These are phyloP conservation scores for Yamadazyma endophytica DNA, from an alignment of 805 yeast genomes.

Conservation along the genomic window DNA sequence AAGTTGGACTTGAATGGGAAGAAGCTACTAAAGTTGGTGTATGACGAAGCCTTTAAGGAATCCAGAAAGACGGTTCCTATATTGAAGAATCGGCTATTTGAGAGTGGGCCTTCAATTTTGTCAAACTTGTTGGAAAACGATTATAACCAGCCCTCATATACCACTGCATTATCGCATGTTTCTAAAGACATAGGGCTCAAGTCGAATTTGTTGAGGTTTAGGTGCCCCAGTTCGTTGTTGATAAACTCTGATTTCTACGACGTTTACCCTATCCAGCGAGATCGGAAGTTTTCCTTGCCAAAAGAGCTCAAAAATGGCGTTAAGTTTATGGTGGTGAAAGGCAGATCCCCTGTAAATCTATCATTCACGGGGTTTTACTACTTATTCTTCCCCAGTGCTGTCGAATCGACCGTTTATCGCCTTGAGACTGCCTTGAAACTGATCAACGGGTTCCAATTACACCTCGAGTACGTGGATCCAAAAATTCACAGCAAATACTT, in stretches of 20 bases:
- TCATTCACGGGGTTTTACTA: constrained; percentile 48
- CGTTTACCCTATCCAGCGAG: constrained; percentile 31
- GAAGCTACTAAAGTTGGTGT: too few relatives aligned
- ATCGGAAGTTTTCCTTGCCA: constrained; percentile 23
- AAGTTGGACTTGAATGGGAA: too few relatives aligned
- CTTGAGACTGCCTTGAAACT: constrained; percentile 45
- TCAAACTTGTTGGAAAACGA: constrained; percentile 20
- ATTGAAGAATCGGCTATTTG: too few relatives aligned
- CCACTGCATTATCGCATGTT: too few relatives aligned
- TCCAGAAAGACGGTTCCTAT: too few relatives aligned
- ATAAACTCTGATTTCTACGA: constrained; percentile 36
- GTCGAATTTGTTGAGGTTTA: constrained; percentile 33
- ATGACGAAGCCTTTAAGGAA: too few relatives aligned
- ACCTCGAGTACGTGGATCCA: constrained; percentile 25
- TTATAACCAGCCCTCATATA: too few relatives aligned
- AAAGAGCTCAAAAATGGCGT: constrained; percentile 17
- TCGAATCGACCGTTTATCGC: constrained; percentile 50
- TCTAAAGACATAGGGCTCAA: too few relatives aligned
- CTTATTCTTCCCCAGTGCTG: constrained; percentile 43
- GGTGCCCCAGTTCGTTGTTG: constrained; percentile 35
- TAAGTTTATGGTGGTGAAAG: constrained; percentile 42
- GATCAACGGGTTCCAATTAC: constrained; percentile 47
- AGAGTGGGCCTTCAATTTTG: not conserved
- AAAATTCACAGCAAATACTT: too few relatives aligned
- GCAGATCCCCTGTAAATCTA: constrained; percentile 45